phyloP scores from a whole-genome alignment of 768 basidiomycete species.

The Pleurotus tuber-regium region DNA sequence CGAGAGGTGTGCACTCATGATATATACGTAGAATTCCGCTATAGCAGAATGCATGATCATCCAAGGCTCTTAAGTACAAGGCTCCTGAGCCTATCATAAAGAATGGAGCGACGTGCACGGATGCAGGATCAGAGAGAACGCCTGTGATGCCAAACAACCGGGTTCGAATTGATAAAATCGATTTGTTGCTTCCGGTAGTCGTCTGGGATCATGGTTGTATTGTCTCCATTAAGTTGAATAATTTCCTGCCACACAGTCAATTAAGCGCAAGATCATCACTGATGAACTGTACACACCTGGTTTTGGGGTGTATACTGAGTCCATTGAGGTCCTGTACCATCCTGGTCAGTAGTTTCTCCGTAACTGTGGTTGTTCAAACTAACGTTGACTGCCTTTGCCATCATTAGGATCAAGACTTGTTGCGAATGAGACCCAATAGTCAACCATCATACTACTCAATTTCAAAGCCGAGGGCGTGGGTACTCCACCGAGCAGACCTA shows the following conservation, averaged over 20 bases:
- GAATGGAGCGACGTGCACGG: too few relatives aligned
- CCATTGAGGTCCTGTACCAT: conserved; percentile 26
- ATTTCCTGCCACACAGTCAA: conserved; percentile 16
- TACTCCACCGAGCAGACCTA: conserved; percentile 11
- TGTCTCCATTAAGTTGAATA: conserved; percentile 1
- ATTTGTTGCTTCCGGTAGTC: neutral
- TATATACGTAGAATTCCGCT: too few relatives aligned
- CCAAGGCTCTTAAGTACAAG: too few relatives aligned
- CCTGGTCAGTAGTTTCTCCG: neutral
- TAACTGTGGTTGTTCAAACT: conserved; percentile 13
- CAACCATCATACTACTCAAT: conserved; percentile 33
- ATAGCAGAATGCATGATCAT: too few relatives aligned
- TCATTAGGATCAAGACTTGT: conserved; percentile 39
- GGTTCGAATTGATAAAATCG: conserved; percentile 19
- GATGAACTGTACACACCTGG: conserved; percentile 17
- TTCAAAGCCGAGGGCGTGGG: conserved; percentile 18
- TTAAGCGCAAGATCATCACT: neutral
- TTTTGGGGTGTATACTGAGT: conserved; percentile 26
- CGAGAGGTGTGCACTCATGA: too few relatives aligned
- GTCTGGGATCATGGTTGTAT: neutral
- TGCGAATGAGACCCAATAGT: conserved; percentile 43
- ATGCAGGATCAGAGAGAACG: neutral
- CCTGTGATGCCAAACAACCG: conserved; percentile 20
- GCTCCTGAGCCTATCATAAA: too few relatives aligned
- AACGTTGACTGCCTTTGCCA: conserved; percentile 27